A percentile compares a stretch with the other conserved stretches of the same genome.
phyloP scores from a whole-genome alignment of 2,329 filamentous ascomycete genomes.

The Sarocladium oryzae region DNA sequence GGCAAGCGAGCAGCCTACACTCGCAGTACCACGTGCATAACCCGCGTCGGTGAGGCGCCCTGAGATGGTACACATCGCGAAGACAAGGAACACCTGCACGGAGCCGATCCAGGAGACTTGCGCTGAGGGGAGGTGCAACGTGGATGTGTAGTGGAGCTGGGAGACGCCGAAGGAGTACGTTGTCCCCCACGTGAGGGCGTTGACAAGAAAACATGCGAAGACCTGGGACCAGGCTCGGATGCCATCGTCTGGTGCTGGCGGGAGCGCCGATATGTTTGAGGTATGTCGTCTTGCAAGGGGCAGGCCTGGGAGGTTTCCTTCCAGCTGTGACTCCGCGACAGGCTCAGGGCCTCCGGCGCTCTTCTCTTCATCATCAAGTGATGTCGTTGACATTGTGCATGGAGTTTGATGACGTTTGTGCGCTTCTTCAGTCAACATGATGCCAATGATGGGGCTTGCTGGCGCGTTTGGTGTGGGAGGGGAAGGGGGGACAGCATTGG shows the following conservation, averaged over 20 bases:
- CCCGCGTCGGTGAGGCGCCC: slow-evolving; percentile 46
- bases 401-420: no score
- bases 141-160: slow-evolving; percentile 40
- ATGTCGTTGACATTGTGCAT: background rate
- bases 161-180: slow-evolving; percentile 46
- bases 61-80: slow-evolving; percentile 40
- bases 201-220: slow-evolving; percentile 38
- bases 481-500: no score
- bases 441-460: background rate
- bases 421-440: background rate
- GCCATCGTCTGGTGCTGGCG: slow-evolving; percentile 36
- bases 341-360: background rate
- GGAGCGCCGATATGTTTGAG: slow-evolving; percentile 19
- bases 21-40: slow-evolving; percentile 34
- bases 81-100: slow-evolving; percentile 44
- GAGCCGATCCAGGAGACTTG: slow-evolving; percentile 41
- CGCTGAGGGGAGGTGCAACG: slow-evolving; percentile 26
- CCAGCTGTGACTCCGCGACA: background rate
- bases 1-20: slow-evolving; percentile 33
- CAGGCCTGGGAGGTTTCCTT: background rate
- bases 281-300: slow-evolving; percentile 16
- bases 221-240: slow-evolving; percentile 44
- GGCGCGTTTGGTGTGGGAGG: no score
- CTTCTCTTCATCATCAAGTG: slow-evolving; percentile 8
- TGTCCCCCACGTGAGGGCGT: slow-evolving; percentile 44